Evolutionary conservation across 768 basidiomycete species (phyloP), one percentile per base, ranked within the genome.

Genomic region (Kwoniella dejecticola): DNA sequence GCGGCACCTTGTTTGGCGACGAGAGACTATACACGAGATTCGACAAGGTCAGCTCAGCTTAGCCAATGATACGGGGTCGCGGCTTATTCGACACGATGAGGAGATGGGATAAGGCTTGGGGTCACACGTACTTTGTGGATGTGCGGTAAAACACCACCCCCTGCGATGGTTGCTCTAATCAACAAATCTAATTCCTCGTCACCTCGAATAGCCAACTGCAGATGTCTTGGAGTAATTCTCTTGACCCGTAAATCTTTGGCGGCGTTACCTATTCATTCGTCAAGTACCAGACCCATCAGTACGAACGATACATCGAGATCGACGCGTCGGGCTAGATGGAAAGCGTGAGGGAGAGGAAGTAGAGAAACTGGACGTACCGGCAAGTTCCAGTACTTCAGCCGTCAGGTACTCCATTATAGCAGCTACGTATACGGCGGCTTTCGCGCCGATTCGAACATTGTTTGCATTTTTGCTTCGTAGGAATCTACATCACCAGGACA

Each of bases 121-220:
- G n/a, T n/a, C n/a, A 8, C 30, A 59, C 77, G 17, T 29, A 77
- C 77, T 69, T 78, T 78, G 76, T 78, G 77, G 63, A 78, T 77
- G 57, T 78, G 74, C 36, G 77, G 77, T 47, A 80, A 62, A 27
- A 81, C 80, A 76, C 80, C 81, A 72, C 81, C 81, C 64, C 80
- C 80, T 12, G 93, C 91, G 71, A 96, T 95, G 3, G 94, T 96
- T 3, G 93, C 94, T 55, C 88, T 86, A 27, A 98, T 92, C 61
- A 98, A 86, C 17, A 86, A 88, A 77, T 97, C 94, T n/a, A 97
- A 87, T 75, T 97, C 94, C 79, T 96, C 93, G 79, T 98, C 94
- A 31, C 94, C 94, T 63, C 93, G 89, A 67, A 98, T 97, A 26
- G 94, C 94, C 27, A 96, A 86, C 79, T 96, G 94, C 66, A 97